These are phyloP conservation scores for Cercospora sesami DNA, from an alignment of 2,329 filamentous ascomycete species.

Conservation along the genomic window DNA sequence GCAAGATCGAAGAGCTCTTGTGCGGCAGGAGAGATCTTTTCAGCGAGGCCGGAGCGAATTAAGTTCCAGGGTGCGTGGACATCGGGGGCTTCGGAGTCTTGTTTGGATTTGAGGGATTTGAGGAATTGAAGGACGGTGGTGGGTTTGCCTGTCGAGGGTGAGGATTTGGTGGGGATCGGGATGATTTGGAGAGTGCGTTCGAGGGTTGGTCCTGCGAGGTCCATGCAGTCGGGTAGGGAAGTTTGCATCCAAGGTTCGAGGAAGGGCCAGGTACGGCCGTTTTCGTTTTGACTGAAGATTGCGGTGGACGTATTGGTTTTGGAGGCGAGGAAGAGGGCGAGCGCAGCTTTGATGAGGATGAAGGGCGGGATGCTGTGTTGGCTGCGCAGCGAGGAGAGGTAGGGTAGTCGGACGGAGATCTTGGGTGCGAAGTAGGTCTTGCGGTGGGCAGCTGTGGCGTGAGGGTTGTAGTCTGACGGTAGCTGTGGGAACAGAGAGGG, in stretches of 20 bases:
- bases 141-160: not conserved
- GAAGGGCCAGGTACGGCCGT: constrained; percentile 2
- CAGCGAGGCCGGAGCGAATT: not conserved
- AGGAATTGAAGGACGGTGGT: not conserved
- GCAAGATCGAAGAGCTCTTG: not conserved
- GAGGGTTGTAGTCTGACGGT: not conserved
- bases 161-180: not conserved
- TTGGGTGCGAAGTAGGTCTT: not conserved
- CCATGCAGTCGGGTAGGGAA: constrained; percentile 9
- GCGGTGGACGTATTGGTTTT: not conserved
- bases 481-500: not conserved
- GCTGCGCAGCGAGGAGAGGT: constrained; percentile 2
- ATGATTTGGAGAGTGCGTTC: constrained; percentile 6
- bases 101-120: constrained; percentile 2
- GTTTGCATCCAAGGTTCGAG: constrained; percentile 7
- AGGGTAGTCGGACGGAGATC: not conserved
- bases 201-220: constrained; percentile 4
- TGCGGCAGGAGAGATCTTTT: not conserved
- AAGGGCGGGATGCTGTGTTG: not conserved
- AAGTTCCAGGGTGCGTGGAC: constrained; percentile 7
- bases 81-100: constrained; percentile 4
- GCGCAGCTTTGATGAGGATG: not conserved
- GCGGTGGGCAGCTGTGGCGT: not conserved
- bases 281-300: constrained; percentile 4
- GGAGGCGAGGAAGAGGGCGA: constrained; percentile 1